These are phyloP conservation scores for Aspergillus carlsbadensis DNA, from an alignment of 495 filamentous ascomycete species.

Conservation along the genomic window DNA sequence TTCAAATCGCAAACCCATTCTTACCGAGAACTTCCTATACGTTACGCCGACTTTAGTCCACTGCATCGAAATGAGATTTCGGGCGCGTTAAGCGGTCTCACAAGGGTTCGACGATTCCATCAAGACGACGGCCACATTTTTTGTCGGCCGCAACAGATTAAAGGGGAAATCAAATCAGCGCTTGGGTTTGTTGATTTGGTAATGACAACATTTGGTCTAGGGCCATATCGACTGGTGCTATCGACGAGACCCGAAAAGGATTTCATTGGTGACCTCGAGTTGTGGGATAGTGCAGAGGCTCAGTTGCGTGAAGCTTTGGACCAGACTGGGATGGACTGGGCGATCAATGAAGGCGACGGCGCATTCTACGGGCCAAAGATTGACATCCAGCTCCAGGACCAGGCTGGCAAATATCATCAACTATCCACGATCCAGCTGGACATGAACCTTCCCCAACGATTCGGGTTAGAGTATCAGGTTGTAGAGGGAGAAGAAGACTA, in stretches of 20 bases:
- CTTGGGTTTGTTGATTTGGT: constrained; percentile 78
- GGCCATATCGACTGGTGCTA: constrained; percentile 71
- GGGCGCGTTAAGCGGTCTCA: constrained; percentile 81
- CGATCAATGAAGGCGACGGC: constrained; percentile 76
- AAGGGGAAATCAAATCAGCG: constrained; percentile 74
- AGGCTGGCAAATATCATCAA: constrained; percentile 86
- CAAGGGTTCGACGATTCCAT: constrained; percentile 88
- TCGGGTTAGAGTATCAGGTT: constrained; percentile 68
- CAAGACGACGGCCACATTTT: constrained; percentile 97
- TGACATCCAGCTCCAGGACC: constrained; percentile 80
- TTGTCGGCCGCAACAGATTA: constrained; percentile 80
- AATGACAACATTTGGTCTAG: constrained; percentile 72
- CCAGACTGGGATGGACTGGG: constrained; percentile 64
- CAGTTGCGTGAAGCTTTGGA: constrained; percentile 70
- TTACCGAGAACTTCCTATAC: constrained; percentile 81
- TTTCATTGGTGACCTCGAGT: constrained; percentile 73
- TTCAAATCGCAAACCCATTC: constrained; percentile 71
- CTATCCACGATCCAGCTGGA: constrained; percentile 92
- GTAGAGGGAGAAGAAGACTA: constrained; percentile 57
- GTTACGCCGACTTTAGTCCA: constrained; percentile 91
- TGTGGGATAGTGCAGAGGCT: constrained; percentile 80
- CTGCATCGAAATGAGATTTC: constrained; percentile 90
- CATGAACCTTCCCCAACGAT: constrained; percentile 86
- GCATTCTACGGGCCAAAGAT: constrained; percentile 97
- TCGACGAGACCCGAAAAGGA: constrained; percentile 76